Base-by-base conservation (phyloP, 148 eudicot species). In the Fagopyrum esculentum region DNA sequence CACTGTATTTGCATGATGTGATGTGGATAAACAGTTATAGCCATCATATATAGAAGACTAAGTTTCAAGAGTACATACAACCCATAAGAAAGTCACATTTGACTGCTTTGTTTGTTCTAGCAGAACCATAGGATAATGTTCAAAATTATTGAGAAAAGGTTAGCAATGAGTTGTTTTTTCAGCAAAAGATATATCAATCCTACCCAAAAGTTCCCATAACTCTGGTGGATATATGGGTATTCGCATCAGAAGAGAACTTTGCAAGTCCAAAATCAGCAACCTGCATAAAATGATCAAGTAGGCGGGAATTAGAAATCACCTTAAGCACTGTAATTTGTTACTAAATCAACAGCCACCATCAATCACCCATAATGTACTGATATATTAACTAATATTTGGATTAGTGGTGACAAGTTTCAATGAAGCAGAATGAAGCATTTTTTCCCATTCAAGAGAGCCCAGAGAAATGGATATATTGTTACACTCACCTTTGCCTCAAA, bases 161-260 rank as follows among this genome's bases (percentile, higher is more conserved):
- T 16, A 12, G 48, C 45, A 40, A 12, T 40, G 45, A 64, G 17
- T 69, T 35, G 4, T 17, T 45, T 19, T 47, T 45, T 71, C 4
- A 48, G 59, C 45, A 48, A 30, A 48, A 71, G 49, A 35, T 13
- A 56, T 48, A 77, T 19, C 45, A 73, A 29, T 77, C 92, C 50
- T 85, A 96, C 99, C 99, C 99, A 61, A 96, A 96, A 66, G 99
- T 96, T 74, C 98, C 99, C 99, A 96, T 96, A 77, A 96, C 99
- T 56, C 98, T 85, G 10, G 99, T 96, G 57, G 99, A 96, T 74
- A 96, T 82, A 77, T 96, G 99, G 77, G 99, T 96, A 75, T 90
- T 85, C 70, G 79, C 84, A 40, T 95, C 99, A 69, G 92, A 86
- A 76, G 93, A 74, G 52, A 95, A 60, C 87, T 92, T 95, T 51